A percentile compares a stretch with the other conserved stretches of the same genome.
Evolutionary conservation across 2,329 filamentous ascomycete genomes (phyloP).

Genomic region (Colletotrichum karsti): DNA sequence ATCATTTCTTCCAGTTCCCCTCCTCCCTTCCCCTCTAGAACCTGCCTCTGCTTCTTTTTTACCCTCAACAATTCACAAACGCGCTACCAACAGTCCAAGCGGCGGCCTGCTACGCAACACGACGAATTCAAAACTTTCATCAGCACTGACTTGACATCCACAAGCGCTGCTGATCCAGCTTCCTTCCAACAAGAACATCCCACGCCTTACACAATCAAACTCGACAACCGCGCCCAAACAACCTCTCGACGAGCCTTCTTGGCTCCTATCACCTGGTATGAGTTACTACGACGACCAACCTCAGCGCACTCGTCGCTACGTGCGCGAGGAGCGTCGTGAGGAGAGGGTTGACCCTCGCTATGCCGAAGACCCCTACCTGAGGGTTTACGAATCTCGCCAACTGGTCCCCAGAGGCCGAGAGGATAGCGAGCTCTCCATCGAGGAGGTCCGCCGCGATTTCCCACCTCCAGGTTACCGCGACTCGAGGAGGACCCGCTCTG

Average conservation of each 20-base stretch:
- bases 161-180: neutral
- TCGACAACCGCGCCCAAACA: conserved; percentile 5
- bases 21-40: neutral
- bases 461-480: conserved; percentile 72
- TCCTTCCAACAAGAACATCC: neutral
- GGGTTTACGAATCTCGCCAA: conserved; percentile 56
- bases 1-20: conserved; percentile 12
- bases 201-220: neutral
- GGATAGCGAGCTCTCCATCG: conserved; percentile 78
- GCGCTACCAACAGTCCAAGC: neutral
- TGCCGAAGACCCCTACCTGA: conserved; percentile 60
- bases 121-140: neutral
- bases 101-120: neutral
- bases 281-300: conserved; percentile 64
- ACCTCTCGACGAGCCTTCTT: neutral
- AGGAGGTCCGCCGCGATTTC: conserved; percentile 87
- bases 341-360: conserved; percentile 60
- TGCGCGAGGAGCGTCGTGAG: conserved; percentile 62
- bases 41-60: neutral
- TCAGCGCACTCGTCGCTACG: conserved; percentile 54
- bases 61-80: neutral
- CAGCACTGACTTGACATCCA: neutral
- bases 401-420: conserved; percentile 70
- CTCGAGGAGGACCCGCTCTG: conserved; percentile 70
- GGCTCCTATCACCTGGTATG: conserved; percentile 12